These are phyloP conservation scores for Malassezia vespertilionis DNA, from an alignment of 1,284 basidiomycete species.

Conservation along the genomic window DNA sequence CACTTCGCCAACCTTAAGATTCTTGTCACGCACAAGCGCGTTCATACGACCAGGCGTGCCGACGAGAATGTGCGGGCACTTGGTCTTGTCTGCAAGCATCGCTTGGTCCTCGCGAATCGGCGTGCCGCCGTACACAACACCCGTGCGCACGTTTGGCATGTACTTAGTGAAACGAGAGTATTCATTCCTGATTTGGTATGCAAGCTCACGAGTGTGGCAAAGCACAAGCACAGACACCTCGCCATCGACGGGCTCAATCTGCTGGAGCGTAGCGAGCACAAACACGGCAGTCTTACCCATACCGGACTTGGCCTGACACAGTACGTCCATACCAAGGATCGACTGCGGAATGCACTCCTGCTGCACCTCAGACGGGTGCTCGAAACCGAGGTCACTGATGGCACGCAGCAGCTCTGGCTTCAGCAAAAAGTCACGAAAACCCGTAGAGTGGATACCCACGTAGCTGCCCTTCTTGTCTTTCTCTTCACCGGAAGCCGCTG, in stretches of 20 bases:
- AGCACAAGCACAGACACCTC: slow-evolving; percentile 95
- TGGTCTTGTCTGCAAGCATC: slow-evolving; percentile 83
- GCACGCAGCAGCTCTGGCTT: slow-evolving; percentile 94
- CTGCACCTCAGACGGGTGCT: slow-evolving; percentile 99
- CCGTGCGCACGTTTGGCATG: slow-evolving; percentile 96
- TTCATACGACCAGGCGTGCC: slow-evolving; percentile 71
- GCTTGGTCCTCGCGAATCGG: slow-evolving; percentile 89
- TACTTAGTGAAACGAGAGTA: slow-evolving; percentile 98
- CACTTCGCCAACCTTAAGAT: slow-evolving; percentile 41
- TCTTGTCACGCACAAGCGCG: slow-evolving; percentile 45
- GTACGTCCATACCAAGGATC: slow-evolving; percentile 96
- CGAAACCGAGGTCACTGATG: slow-evolving; percentile 97
- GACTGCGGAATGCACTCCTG: slow-evolving; percentile 99
- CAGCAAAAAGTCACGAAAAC: slow-evolving; percentile 69
- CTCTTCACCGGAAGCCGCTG: slow-evolving; percentile 30
- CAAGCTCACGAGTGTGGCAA: slow-evolving; percentile 97
- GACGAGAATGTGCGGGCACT: slow-evolving; percentile 97
- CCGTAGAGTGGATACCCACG: slow-evolving; percentile 47
- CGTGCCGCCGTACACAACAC: slow-evolving; percentile 95
- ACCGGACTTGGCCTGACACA: slow-evolving; percentile 99
- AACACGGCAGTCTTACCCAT: slow-evolving; percentile 99
- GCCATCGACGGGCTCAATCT: slow-evolving; percentile 94
- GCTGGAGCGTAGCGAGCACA: slow-evolving; percentile 91
- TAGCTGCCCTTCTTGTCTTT: slow-evolving; percentile 47
- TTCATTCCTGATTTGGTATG: slow-evolving; percentile 99